Evolutionary conservation across 2,329 filamentous ascomycete species (phyloP).

Genomic region (Neocatenulostroma microsporum): DNA sequence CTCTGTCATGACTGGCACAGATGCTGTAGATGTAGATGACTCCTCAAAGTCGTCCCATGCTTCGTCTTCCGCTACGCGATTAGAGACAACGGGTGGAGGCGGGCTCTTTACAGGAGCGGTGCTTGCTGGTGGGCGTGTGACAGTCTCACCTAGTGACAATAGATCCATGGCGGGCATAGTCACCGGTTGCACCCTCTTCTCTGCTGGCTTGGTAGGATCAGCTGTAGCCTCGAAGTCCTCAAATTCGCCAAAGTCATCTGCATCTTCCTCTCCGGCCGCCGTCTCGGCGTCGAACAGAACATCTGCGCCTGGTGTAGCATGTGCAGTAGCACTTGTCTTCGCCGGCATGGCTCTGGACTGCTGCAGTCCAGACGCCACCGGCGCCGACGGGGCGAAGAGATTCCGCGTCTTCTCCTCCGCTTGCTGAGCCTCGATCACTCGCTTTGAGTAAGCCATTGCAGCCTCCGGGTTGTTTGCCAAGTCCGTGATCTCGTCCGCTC

Average conservation of each 20-base stretch:
- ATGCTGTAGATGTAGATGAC: slow-evolving; percentile 4
- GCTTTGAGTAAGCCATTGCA: slow-evolving; percentile 29
- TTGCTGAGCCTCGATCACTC: slow-evolving; percentile 23
- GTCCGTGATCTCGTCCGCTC: slow-evolving; percentile 26
- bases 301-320: slow-evolving; percentile 18
- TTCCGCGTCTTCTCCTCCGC: slow-evolving; percentile 10
- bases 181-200: no score
- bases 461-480: slow-evolving; percentile 28
- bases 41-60: slow-evolving; percentile 41
- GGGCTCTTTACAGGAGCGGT: slow-evolving; percentile 15
- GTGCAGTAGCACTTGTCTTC: slow-evolving; percentile 22
- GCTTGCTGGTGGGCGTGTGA: not conserved
- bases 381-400: no score
- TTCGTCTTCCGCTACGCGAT: slow-evolving; percentile 21
- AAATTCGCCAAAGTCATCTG: slow-evolving; percentile 31
- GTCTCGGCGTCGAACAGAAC: slow-evolving; percentile 30
- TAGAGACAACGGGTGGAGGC: not conserved
- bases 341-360: slow-evolving; percentile 3
- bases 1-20: not conserved
- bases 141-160: slow-evolving; percentile 26
- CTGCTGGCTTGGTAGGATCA: slow-evolving; percentile 1
- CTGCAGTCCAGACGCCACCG: not conserved
- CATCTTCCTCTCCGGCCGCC: slow-evolving; percentile 21
- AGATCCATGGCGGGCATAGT: slow-evolving; percentile 21
- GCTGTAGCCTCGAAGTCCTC: slow-evolving; percentile 13